These are phyloP conservation scores for Xylaria arbuscula DNA, from an alignment of 2,329 filamentous ascomycete species.

Conservation along the genomic window DNA sequence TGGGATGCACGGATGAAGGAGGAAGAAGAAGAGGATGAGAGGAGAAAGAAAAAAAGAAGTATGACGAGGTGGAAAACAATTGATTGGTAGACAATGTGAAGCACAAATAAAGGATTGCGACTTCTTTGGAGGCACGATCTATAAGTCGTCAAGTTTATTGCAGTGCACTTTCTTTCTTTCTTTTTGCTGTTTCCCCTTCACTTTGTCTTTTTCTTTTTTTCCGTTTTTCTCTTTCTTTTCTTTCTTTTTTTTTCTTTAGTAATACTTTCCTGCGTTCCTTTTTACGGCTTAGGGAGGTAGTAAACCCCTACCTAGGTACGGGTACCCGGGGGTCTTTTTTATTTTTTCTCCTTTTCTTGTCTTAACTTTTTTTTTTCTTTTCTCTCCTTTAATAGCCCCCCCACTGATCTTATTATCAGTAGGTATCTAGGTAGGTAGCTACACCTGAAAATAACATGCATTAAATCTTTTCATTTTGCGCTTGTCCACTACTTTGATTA, in stretches of 20 bases:
- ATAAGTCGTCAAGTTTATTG: background rate
- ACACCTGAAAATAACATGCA: background rate
- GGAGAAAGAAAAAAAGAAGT: constrained; percentile 10
- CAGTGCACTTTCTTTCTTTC: constrained; percentile 12
- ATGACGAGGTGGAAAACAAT: constrained; percentile 9
- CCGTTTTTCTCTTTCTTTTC: constrained; percentile 10
- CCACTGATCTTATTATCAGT: background rate
- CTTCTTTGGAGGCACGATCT: constrained; percentile 16
- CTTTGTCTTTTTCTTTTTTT: constrained; percentile 6
- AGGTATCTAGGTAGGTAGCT: no score
- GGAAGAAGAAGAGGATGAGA: constrained; percentile 18
- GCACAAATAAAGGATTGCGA: constrained; percentile 15
- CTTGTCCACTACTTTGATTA: background rate
- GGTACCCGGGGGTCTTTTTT: background rate
- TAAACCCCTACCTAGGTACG: background rate
- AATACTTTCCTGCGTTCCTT: constrained; percentile 7
- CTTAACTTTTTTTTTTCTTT: background rate
- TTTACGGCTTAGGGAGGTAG: constrained; percentile 15
- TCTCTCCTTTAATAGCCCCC: background rate
- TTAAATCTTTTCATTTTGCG: background rate
- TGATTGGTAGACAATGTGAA: constrained; percentile 14
- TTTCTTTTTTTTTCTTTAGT: constrained; percentile 9
- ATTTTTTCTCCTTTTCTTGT: constrained; percentile 7
- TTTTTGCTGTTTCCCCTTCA: no score
- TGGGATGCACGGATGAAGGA: constrained; percentile 2